phyloP scores from a whole-genome alignment of 306 rosid genomes.

The Parietaria judaica region DNA sequence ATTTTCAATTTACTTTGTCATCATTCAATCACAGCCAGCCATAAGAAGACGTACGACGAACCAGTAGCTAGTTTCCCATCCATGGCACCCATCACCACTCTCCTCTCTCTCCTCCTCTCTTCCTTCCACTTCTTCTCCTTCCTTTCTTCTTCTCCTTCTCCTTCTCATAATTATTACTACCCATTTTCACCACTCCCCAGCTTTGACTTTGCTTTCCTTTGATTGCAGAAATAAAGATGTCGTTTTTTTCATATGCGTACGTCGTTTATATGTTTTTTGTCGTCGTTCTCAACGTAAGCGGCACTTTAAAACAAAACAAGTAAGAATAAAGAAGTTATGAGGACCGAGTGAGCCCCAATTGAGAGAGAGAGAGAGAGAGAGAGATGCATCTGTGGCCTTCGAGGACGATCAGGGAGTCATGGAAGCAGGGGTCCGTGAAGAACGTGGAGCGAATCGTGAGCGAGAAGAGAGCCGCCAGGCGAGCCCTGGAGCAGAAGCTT shows the following conservation, averaged over 20 bases:
- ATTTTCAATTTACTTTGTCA: no score
- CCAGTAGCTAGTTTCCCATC: neutral
- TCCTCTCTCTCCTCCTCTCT: conserved; percentile 14
- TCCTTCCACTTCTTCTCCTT: conserved; percentile 1
- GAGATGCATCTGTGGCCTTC: conserved; percentile 7
- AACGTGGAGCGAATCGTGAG: neutral
- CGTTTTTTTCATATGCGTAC: no score
- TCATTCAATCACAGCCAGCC: no score
- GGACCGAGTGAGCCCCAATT: no score
- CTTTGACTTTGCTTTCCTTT: neutral
- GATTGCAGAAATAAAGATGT: no score
- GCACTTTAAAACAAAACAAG: no score
- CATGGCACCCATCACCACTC: conserved; percentile 27
- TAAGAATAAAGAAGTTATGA: no score
- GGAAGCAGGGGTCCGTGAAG: neutral
- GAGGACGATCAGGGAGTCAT: conserved; percentile 3
- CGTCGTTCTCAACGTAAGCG: no score
- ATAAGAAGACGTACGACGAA: no score
- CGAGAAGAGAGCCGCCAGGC: neutral
- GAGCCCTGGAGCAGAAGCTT: conserved; percentile 4
- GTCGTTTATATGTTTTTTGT: no score
- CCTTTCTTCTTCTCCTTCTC: conserved; percentile 4
- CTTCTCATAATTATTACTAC: neutral
- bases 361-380: neutral
- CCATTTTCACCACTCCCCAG: neutral